Evolutionary conservation across 2,329 filamentous ascomycete species (phyloP).

Genomic region (Phialocephala sp.): DNA sequence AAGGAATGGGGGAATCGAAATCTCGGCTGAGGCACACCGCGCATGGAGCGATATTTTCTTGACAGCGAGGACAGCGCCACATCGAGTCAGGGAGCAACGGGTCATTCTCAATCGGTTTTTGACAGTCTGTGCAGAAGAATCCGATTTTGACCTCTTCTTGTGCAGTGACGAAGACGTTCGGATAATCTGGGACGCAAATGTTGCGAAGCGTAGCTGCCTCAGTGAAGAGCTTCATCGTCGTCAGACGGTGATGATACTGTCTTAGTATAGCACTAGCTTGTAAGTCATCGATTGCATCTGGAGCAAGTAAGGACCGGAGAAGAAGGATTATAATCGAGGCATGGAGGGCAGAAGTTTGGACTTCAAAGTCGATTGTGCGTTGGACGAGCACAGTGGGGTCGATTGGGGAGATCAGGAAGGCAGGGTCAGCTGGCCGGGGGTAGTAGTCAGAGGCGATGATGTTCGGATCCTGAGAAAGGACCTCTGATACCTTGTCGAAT

Average conservation of each 20-base stretch:
- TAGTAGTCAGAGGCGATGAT: slow-evolving; percentile 65
- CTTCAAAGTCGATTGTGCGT: slow-evolving; percentile 62
- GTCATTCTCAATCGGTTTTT: slow-evolving; percentile 56
- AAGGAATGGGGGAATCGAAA: slow-evolving; percentile 20
- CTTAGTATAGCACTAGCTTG: slow-evolving; percentile 62
- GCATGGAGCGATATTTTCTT: slow-evolving; percentile 58
- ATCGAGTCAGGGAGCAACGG: slow-evolving; percentile 47
- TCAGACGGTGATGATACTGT: slow-evolving; percentile 65
- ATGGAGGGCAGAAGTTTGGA: slow-evolving; percentile 60
- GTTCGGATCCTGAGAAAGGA: slow-evolving; percentile 31
- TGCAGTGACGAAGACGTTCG: slow-evolving; percentile 57
- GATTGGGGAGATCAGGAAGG: slow-evolving; percentile 60
- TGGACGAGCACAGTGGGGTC: slow-evolving; percentile 61
- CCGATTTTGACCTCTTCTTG: slow-evolving; percentile 60
- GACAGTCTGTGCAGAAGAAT: slow-evolving; percentile 61
- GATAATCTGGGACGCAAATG: slow-evolving; percentile 59
- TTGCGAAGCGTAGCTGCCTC: slow-evolving; percentile 67
- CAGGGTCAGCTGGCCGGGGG: slow-evolving; percentile 61
- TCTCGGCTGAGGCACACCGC: slow-evolving; percentile 60
- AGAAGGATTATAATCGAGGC: slow-evolving; percentile 66
- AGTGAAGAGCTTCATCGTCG: slow-evolving; percentile 63
- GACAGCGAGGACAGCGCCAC: slow-evolving; percentile 66
- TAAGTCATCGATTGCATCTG: slow-evolving; percentile 58
- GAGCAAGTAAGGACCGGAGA: slow-evolving; percentile 61
- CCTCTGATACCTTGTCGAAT: slow-evolving; percentile 31